These are phyloP conservation scores for Sisymbrium altissimum DNA, from an alignment of 345 rosid genomes.

Conservation along the genomic window DNA sequence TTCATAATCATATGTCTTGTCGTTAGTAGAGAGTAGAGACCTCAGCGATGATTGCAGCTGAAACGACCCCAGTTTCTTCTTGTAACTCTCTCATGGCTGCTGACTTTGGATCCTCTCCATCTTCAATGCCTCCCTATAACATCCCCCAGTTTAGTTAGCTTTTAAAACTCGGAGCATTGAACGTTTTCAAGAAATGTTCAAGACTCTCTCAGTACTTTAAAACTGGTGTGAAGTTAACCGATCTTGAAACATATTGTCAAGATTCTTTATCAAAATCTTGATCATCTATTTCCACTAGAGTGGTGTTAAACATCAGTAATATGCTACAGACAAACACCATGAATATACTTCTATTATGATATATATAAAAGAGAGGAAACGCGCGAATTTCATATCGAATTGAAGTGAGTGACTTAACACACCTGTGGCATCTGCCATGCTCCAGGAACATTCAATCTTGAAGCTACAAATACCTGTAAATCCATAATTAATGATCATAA, in stretches of 20 bases:
- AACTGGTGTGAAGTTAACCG: not conserved
- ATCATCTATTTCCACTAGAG: not conserved
- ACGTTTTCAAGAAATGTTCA: not conserved
- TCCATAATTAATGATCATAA: not conserved
- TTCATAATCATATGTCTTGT: not conserved
- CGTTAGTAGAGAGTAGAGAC: slow-evolving; percentile 27
- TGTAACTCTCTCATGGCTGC: slow-evolving; percentile 83
- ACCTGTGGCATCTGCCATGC: slow-evolving; percentile 99
- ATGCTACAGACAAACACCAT: too few species aligned
- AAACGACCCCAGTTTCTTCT: slow-evolving; percentile 90
- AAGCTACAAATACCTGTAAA: slow-evolving; percentile 86
- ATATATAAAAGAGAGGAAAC: too few species aligned
- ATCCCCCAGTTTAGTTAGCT: not conserved
- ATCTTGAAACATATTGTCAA: too few species aligned
- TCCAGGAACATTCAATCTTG: slow-evolving; percentile 97
- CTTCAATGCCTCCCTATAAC: slow-evolving; percentile 88
- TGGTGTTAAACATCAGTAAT: not conserved
- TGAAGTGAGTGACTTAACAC: not conserved
- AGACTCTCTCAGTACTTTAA: not conserved
- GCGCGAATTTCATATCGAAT: too few species aligned
- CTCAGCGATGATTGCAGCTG: slow-evolving; percentile 86
- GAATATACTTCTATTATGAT: too few species aligned
- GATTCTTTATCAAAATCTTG: too few species aligned
- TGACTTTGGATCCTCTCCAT: slow-evolving; percentile 83
- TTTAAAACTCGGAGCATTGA: not conserved